phyloP scores from a whole-genome alignment of 1,284 basidiomycete genomes.

The Cutaneotrichosporon arboriforme region DNA sequence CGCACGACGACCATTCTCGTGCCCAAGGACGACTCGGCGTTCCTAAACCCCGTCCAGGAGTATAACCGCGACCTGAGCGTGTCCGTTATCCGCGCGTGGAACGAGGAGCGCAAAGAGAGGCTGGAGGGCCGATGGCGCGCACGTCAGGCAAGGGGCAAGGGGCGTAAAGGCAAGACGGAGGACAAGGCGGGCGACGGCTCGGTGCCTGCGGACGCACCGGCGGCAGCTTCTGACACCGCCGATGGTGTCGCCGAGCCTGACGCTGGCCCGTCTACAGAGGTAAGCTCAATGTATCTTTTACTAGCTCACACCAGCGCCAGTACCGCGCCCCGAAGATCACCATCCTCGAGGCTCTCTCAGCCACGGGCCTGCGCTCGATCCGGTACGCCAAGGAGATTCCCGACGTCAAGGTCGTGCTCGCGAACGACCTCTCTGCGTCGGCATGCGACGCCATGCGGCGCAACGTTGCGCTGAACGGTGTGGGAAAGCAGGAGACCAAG shows the following conservation, averaged over 20 bases:
- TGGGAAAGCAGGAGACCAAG: constrained; percentile 48
- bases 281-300: not conserved
- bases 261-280: constrained; percentile 24
- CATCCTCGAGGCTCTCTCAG: constrained; percentile 90
- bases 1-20: constrained; percentile 77
- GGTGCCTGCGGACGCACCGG: constrained; percentile 8
- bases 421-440: constrained; percentile 82
- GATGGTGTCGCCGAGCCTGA: not conserved
- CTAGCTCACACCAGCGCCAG: constrained; percentile 13
- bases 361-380: constrained; percentile 91
- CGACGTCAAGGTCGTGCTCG: constrained; percentile 81
- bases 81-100: constrained; percentile 74
- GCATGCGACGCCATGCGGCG: constrained; percentile 81
- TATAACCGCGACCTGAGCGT: constrained; percentile 95
- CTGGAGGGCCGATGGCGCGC: constrained; percentile 54
- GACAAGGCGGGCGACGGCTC: constrained; percentile 11
- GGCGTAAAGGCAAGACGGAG: constrained; percentile 10
- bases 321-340: constrained; percentile 65
- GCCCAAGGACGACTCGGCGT: constrained; percentile 69
- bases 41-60: constrained; percentile 96
- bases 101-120: constrained; percentile 52
- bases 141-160: constrained; percentile 26
- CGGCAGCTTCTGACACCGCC: not conserved
- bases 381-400: constrained; percentile 98
- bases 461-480: constrained; percentile 83